Conservation (phyloP, 2,329 filamentous ascomycete species). For the Neodidymelliopsis sp. region DNA sequence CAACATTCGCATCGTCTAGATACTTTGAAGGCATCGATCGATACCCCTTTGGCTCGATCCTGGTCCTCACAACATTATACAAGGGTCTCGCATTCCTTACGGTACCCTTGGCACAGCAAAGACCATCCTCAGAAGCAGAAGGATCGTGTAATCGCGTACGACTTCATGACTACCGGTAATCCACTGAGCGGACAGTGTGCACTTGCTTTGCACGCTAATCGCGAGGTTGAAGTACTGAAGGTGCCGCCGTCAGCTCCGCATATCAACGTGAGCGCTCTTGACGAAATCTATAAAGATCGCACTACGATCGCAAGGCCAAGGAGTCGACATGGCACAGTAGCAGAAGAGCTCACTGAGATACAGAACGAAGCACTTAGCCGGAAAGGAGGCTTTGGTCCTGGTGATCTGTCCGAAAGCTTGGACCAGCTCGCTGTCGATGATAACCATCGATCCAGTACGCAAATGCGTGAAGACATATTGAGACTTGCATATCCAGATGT, state of each 20-base stretch:
- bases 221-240: constrained; percentile 58
- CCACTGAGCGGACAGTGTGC: constrained; percentile 58
- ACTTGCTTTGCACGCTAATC: constrained; percentile 61
- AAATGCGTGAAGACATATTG: constrained; percentile 49
- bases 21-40: constrained; percentile 26
- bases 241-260: constrained; percentile 54
- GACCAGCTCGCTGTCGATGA: constrained; percentile 39
- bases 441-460: constrained; percentile 39
- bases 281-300: constrained; percentile 52
- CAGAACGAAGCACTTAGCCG: constrained; percentile 41
- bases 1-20: constrained; percentile 55
- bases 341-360: constrained; percentile 45
- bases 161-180: constrained; percentile 62
- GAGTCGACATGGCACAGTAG: constrained; percentile 36
- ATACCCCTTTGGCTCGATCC: constrained; percentile 31
- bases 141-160: constrained; percentile 64
- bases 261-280: constrained; percentile 53
- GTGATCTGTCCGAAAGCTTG: constrained; percentile 37
- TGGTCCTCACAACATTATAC: constrained; percentile 57
- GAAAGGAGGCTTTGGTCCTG: constrained; percentile 35
- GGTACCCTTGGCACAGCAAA: constrained; percentile 56
- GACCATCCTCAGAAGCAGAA: constrained; percentile 54
- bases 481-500: constrained; percentile 46
- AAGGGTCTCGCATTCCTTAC: constrained; percentile 52
- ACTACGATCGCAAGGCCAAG: constrained; percentile 42